Conservation (phyloP, 805 yeast genomes). For the Cyberlindnera suaveolens region DNA sequence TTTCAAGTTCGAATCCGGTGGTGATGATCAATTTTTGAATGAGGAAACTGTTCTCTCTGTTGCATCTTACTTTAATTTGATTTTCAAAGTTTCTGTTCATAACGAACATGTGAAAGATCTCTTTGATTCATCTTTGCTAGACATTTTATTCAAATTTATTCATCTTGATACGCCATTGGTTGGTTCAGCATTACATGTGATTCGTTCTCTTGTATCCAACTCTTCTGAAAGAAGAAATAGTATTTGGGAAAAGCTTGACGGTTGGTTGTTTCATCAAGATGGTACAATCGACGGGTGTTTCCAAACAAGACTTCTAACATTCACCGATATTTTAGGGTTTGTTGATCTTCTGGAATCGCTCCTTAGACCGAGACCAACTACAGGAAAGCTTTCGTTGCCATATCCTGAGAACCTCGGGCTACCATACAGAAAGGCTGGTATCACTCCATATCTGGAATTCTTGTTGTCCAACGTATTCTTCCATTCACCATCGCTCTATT, state of each 20-base stretch:
- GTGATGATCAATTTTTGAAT: conserved; percentile 52
- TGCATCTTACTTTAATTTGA: conserved; percentile 65
- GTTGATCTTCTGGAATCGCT: conserved; percentile 39
- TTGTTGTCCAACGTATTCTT: conserved; percentile 61
- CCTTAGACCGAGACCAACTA: conserved; percentile 26
- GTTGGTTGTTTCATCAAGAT: conserved; percentile 48
- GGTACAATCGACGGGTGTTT: conserved; percentile 39
- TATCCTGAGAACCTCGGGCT: conserved; percentile 63
- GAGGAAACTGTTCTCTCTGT: conserved; percentile 76
- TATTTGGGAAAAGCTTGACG: conserved; percentile 67
- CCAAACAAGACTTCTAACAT: conserved; percentile 39
- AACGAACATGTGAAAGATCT: conserved; percentile 28
- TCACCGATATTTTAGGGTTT: conserved; percentile 58
- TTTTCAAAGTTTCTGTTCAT: conserved; percentile 45
- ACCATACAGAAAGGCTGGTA: conserved; percentile 55
- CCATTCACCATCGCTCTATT: conserved; percentile 37
- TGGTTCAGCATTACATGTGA: conserved; percentile 51
- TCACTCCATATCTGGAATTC: conserved; percentile 78
- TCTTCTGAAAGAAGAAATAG: conserved; percentile 34
- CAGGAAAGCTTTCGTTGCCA: conserved; percentile 36
- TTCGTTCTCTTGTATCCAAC: conserved; percentile 51
- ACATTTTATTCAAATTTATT: conserved; percentile 38
- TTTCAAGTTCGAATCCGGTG: conserved; percentile 27
- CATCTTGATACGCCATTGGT: conserved; percentile 40
- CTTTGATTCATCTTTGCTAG: conserved; percentile 26